Evolutionary conservation across 2,329 filamentous ascomycete genomes (phyloP).

Genomic region (Cercospora brassicicola): DNA sequence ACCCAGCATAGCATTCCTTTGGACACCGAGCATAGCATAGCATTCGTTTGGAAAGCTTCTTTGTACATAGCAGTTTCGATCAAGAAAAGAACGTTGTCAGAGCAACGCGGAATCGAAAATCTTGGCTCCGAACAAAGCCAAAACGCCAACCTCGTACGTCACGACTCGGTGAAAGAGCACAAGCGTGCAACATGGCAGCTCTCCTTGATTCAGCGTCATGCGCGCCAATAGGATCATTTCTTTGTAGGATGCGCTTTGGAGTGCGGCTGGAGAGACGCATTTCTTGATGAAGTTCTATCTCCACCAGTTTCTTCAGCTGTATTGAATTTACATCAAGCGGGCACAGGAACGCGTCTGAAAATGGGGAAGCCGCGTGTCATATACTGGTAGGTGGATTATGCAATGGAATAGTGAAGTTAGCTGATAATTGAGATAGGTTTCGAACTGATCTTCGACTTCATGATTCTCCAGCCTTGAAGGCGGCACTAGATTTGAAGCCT

Average conservation of each 20-base stretch:
- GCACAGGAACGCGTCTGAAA: background rate
- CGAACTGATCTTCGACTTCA: conserved; percentile 75
- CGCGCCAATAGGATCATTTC: conserved; percentile 5
- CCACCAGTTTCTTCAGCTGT: background rate
- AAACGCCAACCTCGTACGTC: conserved; percentile 11
- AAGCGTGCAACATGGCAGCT: conserved; percentile 1
- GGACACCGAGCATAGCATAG: background rate
- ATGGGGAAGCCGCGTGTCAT: conserved; percentile 58
- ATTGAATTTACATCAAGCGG: too few relatives aligned
- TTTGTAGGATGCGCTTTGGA: background rate
- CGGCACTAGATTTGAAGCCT: conserved; percentile 68
- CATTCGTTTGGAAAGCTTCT: background rate
- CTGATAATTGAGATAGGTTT: conserved; percentile 45
- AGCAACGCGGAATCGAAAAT: background rate
- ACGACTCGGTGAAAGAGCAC: conserved; percentile 20
- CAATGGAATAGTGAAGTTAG: background rate
- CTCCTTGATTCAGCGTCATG: conserved; percentile 4
- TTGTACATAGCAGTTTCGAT: background rate
- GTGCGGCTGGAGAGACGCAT: background rate
- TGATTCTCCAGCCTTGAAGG: conserved; percentile 71
- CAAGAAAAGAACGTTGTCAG: background rate
- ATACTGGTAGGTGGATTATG: conserved; percentile 57
- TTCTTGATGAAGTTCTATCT: background rate
- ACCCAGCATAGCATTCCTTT: conserved; percentile 6
- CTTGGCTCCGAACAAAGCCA: conserved; percentile 7